Base-by-base conservation (phyloP, 495 filamentous ascomycete species). In the Lineolata rhizophorae region DNA sequence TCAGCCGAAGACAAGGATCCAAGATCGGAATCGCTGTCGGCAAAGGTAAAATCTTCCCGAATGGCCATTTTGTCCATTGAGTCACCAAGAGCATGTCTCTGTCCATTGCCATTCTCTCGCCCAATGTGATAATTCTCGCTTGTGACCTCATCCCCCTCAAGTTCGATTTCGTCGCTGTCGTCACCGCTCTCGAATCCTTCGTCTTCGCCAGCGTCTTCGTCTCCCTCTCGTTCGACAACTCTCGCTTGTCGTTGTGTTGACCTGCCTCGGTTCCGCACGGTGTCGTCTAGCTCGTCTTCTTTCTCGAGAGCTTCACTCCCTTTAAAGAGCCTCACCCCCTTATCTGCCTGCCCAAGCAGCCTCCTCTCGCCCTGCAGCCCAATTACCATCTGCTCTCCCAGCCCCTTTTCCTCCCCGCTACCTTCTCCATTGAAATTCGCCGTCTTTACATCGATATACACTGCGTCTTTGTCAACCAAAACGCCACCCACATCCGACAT, bases 401-500 rank as follows among this genome's bases (percentile, higher is more conserved):
- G 58, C 10, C 90, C 90, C 27, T 81, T 68, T 38, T 83, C 72
- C 36, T 66, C 67, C 4, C 56, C 48, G 5, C 62, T 65, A 2
- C 70, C 65, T 1, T 52, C 51, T 29, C 75, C 74, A 43, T 90
- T 67, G 34, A 95, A 95, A 19, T 64, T 85, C 8, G 61, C 58
- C 6, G 68, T 70, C 43, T 75, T 79, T 32, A 81, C 52, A 45
- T 80, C 71, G 44, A 81, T 77, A 39, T 79, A 81, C 4, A 81
- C 73, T 1, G 75, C 75, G 57, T 81, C 75, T 37, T 76, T 79
- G 42, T 81, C 75, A 3, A 81, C 71, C 48, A 81, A 49, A 3
- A 97, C 72, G 42, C 87, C 87, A 40, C 84, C 85, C 20, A 92
- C 80, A 56, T 97, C 87, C 31, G 79, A 87, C 84, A 97, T 95